phyloP scores from a whole-genome alignment of 768 basidiomycete species.

The Tubosaeta sp. region DNA sequence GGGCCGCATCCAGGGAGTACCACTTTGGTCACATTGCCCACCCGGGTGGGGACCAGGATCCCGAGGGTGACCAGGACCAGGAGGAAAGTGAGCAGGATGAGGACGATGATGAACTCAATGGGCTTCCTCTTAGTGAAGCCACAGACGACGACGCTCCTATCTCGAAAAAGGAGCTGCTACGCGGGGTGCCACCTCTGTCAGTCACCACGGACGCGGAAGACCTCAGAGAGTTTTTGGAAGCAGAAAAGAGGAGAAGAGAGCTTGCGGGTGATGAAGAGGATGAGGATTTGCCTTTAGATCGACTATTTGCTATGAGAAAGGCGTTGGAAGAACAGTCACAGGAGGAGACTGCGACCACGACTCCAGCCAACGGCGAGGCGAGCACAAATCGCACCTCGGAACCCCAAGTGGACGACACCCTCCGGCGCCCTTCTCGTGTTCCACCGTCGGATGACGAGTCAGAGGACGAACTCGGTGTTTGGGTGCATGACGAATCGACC shows the following conservation, averaged over 20 bases:
- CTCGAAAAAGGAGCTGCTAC: constrained; percentile 31
- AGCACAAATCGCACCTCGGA: constrained; percentile 1
- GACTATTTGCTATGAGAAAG: constrained; percentile 11
- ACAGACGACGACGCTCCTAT: constrained; percentile 26
- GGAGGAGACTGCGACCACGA: constrained; percentile 6
- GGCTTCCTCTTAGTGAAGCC: constrained; percentile 36
- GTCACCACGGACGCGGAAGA: constrained; percentile 55
- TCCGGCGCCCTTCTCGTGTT: constrained; percentile 9
- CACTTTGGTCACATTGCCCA: constrained; percentile 52
- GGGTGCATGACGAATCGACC: constrained; percentile 41
- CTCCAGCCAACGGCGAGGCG: constrained; percentile 4
- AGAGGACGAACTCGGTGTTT: constrained; percentile 47
- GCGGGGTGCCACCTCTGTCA: constrained; percentile 42
- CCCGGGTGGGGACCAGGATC: constrained; percentile 36
- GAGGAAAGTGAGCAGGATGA: constrained; percentile 51
- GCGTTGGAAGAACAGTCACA: constrained; percentile 11
- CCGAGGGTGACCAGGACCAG: constrained; percentile 38
- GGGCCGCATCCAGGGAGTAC: constrained; percentile 36
- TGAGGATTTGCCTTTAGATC: constrained; percentile 22
- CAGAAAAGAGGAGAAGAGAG: constrained; percentile 51
- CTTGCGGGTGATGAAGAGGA: constrained; percentile 28
- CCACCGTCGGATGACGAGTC: constrained; percentile 30
- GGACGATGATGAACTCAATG: constrained; percentile 54
- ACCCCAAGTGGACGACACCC: constrained; percentile 14
- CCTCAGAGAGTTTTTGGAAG: constrained; percentile 61